Base-by-base conservation (phyloP, 306 rosid species). In the Pueraria montana region DNA sequence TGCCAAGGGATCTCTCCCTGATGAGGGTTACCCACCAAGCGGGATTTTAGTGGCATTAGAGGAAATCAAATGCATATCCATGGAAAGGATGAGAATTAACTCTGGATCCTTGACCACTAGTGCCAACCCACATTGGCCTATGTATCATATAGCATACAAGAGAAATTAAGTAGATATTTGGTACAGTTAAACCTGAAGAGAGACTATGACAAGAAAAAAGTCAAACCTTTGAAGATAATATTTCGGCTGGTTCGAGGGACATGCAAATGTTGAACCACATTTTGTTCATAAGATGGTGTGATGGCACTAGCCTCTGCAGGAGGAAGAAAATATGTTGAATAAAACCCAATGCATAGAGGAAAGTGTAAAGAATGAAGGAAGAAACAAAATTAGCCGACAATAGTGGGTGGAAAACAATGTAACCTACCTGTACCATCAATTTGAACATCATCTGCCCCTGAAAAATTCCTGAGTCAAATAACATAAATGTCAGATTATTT, bases 221-320 rank as follows among this genome's bases (percentile, higher is more conserved):
- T 56, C 56, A 65, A 87, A 94, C 99, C 99, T 96, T 87, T 96
- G 86, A 94, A 86, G 78, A 96, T 24, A 76, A 92, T 82, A 58
- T 91, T 94, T 68, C 20, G 83, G 10, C 89, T 76, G 73, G 87
- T 36, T 74, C 77, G 90, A 83, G 90, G 69, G 84, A 77, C 73
- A 32, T 30, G 89, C 72, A 84, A 85, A 77, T 82, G 89, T 79
- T 82, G 89, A 49, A 80, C 83, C 8, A 50, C 84, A 70, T 84
- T 85, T 65, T 90, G 88, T 72, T 87, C 89, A 61, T 27, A 32
- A 63, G 90, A 84, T 3, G 97, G 87, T 49, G 81, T 79, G 61
- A 46, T 55, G 67, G 82, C 84, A 53, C 85, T 76, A 56, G 86
- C 77, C 78, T 90, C 99, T 96, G 71, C 79, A 85, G 46, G 52